These are phyloP conservation scores for Colletotrichum limetticola DNA, from an alignment of 2,329 filamentous ascomycete species.

Conservation along the genomic window DNA sequence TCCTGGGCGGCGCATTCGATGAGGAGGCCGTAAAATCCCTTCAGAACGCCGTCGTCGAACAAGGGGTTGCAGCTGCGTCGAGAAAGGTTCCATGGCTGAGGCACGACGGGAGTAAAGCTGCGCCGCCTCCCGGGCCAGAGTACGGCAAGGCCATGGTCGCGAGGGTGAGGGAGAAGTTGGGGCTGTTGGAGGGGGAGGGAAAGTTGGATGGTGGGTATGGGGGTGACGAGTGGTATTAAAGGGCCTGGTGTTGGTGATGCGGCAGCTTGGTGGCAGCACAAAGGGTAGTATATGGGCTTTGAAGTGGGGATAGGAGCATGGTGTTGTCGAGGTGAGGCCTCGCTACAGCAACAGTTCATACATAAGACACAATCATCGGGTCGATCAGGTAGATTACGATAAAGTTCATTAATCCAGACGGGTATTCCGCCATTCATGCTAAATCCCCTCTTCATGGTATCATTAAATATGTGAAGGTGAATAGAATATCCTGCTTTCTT, in stretches of 20 bases:
- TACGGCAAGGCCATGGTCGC: conserved; percentile 41
- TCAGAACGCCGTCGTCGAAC: conserved; percentile 7
- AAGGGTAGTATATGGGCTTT: too few relatives aligned
- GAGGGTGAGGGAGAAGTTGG: conserved; percentile 40
- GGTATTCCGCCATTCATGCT: neutral
- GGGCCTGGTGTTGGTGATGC: neutral
- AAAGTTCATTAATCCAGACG: neutral
- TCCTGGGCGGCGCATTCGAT: conserved; percentile 33
- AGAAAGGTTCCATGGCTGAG: conserved; percentile 39
- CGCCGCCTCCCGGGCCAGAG: conserved; percentile 40
- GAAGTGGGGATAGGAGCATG: too few relatives aligned
- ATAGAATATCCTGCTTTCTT: neutral
- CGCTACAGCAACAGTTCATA: too few relatives aligned
- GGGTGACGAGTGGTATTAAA: conserved; percentile 37
- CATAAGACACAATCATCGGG: neutral
- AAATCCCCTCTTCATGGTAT: conserved; percentile 4
- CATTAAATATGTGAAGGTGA: conserved; percentile 17
- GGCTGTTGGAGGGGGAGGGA: conserved; percentile 36
- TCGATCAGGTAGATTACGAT: neutral
- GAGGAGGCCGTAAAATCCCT: conserved; percentile 12
- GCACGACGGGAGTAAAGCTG: conserved; percentile 36
- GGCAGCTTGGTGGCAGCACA: too few relatives aligned
- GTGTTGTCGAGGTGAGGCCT: too few relatives aligned
- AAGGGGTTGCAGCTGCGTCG: neutral
- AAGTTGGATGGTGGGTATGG: conserved; percentile 36